Conservation (phyloP, 2,329 filamentous ascomycete species). For the Pseudopithomyces chartarum region DNA sequence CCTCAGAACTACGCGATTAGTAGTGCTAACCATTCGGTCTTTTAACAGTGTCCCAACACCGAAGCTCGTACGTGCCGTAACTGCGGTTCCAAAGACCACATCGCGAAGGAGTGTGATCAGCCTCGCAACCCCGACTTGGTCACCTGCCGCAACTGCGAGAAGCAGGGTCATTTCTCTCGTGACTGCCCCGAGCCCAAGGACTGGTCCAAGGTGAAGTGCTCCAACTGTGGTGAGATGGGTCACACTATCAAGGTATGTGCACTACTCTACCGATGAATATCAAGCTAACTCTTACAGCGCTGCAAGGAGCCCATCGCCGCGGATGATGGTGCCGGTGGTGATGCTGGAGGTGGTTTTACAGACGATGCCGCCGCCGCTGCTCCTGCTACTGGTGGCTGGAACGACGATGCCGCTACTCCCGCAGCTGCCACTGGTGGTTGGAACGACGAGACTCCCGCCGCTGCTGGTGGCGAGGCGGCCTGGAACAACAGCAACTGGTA, state of each 20-base stretch:
- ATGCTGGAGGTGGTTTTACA: slow-evolving; percentile 3
- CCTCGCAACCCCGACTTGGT: slow-evolving; percentile 46
- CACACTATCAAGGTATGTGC: slow-evolving; percentile 37
- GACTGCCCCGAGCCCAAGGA: slow-evolving; percentile 65
- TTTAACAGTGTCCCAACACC: slow-evolving; percentile 35
- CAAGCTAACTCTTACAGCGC: slow-evolving; percentile 28
- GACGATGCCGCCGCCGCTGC: slow-evolving; percentile 5
- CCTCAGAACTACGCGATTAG: slow-evolving; percentile 24
- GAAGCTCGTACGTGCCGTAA: slow-evolving; percentile 41
- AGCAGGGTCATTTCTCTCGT: slow-evolving; percentile 63
- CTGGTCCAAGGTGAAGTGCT: slow-evolving; percentile 53
- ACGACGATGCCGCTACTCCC: not conserved
- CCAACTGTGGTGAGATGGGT: slow-evolving; percentile 51
- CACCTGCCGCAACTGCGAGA: slow-evolving; percentile 66
- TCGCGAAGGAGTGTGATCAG: slow-evolving; percentile 44
- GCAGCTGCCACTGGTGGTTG: not conserved
- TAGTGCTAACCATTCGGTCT: slow-evolving; percentile 17
- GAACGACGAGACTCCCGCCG: too few relatives aligned
- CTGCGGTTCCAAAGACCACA: slow-evolving; percentile 44
- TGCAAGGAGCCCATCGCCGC: slow-evolving; percentile 36
- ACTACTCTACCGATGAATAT: not conserved
- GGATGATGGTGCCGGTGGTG: slow-evolving; percentile 22
- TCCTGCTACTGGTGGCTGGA: not conserved
- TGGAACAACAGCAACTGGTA: too few relatives aligned
- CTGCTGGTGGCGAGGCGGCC: too few relatives aligned